Conservation (phyloP, 2,329 filamentous ascomycete genomes). For the Didymella pomorum region DNA sequence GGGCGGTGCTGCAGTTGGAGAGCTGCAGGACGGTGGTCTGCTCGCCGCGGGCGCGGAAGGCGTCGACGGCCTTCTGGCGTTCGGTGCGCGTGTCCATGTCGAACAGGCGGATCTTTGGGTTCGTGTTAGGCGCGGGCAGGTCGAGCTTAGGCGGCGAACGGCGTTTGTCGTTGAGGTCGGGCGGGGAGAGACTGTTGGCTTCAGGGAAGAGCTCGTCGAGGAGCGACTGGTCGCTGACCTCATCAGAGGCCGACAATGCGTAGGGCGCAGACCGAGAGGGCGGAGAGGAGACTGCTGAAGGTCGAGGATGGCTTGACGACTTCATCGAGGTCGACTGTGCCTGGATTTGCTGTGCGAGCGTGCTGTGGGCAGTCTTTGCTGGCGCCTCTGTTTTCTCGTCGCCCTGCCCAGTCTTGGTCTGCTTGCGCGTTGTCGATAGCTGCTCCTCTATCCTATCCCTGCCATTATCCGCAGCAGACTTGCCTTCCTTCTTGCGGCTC, state of each 20-base stretch:
- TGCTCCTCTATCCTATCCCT: not conserved
- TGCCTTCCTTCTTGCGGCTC: not conserved
- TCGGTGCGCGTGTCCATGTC: slow-evolving; percentile 1
- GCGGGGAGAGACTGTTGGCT: slow-evolving; percentile 36
- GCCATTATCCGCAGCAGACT: not conserved
- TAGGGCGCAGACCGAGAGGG: not conserved
- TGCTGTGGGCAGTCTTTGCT: not conserved
- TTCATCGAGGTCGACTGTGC: not conserved
- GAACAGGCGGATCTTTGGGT: slow-evolving; percentile 19
- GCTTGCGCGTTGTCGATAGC: not conserved
- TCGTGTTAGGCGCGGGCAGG: slow-evolving; percentile 26
- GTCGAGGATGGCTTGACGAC: not conserved
- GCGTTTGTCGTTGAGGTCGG: slow-evolving; percentile 23
- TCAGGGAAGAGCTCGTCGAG: slow-evolving; percentile 65
- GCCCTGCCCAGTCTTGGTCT: not conserved
- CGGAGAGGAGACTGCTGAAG: not conserved
- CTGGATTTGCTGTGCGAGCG: too few species aligned
- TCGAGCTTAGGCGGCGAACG: slow-evolving; percentile 42
- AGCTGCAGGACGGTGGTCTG: slow-evolving; percentile 62
- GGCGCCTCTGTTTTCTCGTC: not conserved
- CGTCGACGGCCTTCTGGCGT: slow-evolving; percentile 24
- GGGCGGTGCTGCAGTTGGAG: slow-evolving; percentile 56
- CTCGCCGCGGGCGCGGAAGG: slow-evolving; percentile 37
- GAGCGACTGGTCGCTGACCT: slow-evolving; percentile 47
- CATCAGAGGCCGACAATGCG: not conserved